Evolutionary conservation across 768 basidiomycete species (phyloP).

Genomic region (Serendipita sp.): DNA sequence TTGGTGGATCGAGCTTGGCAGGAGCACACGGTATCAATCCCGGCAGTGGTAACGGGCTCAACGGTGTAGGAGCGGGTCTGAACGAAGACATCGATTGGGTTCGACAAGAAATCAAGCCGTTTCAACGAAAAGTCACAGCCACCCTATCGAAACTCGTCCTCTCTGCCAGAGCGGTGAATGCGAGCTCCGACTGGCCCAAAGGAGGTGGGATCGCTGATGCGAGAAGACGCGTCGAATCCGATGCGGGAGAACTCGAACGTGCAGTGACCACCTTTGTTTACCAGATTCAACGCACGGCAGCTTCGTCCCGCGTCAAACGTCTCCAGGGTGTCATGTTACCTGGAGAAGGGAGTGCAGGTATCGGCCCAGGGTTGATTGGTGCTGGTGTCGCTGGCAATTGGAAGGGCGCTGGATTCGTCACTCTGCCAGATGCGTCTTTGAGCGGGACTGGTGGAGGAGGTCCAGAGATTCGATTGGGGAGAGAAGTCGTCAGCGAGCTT

Average conservation of each 20-base stretch:
- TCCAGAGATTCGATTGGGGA: constrained; percentile 28
- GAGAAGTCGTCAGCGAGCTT: constrained; percentile 40
- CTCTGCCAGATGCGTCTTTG: constrained; percentile 7
- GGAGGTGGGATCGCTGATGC: constrained; percentile 12
- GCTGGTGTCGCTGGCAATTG: constrained; percentile 60
- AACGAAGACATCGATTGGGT: constrained; percentile 9
- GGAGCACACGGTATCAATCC: neutral
- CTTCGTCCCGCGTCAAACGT: constrained; percentile 36
- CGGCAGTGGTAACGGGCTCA: constrained; percentile 7
- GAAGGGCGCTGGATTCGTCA: constrained; percentile 75
- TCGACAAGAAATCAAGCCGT: constrained; percentile 41
- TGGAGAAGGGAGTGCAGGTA: constrained; percentile 17
- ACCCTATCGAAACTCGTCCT: constrained; percentile 81
- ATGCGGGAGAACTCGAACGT: constrained; percentile 17
- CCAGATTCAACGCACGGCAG: constrained; percentile 29
- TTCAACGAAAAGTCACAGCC: constrained; percentile 73
- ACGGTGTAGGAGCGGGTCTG: constrained; percentile 10
- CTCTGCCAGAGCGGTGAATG: constrained; percentile 62
- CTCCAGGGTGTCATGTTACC: constrained; percentile 16
- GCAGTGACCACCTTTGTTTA: constrained; percentile 16
- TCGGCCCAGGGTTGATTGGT: constrained; percentile 67
- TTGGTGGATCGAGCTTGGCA: neutral
- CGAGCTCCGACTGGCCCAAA: constrained; percentile 14
- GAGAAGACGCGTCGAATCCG: constrained; percentile 14
- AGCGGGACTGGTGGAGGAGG: constrained; percentile 28